These are phyloP conservation scores for Petunia axillaris DNA, from an alignment of 257 asterid species.

Conservation along the genomic window DNA sequence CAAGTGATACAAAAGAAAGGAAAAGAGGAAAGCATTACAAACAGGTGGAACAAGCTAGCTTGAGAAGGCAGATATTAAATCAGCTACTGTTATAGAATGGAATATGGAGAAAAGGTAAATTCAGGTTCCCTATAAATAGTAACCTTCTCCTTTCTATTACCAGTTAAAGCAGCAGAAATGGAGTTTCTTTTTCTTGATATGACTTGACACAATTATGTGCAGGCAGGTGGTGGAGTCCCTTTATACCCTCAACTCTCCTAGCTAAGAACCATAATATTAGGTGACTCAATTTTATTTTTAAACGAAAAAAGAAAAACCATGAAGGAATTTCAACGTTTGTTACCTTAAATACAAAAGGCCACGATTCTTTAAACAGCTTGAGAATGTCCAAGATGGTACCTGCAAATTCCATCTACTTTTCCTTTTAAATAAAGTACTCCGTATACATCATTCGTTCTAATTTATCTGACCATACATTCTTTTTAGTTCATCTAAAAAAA, in stretches of 20 bases:
- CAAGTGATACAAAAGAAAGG: not conserved
- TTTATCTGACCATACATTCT: too few relatives aligned
- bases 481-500: too few relatives aligned
- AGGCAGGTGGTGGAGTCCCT: conserved; percentile 37
- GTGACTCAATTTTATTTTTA: not conserved
- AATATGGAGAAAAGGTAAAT: conserved; percentile 8
- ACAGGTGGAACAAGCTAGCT: not conserved
- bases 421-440: not conserved
- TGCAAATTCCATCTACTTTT: conserved; percentile 30
- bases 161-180: conserved; percentile 21
- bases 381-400: conserved; percentile 37
- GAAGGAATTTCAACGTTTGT: conserved; percentile 26
- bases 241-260: conserved; percentile 12
- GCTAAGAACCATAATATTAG: not conserved
- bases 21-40: not conserved
- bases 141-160: conserved; percentile 17
- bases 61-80: not conserved
- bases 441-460: too few relatives aligned
- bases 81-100: not conserved
- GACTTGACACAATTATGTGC: conserved; percentile 31
- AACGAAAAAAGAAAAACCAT: not conserved
- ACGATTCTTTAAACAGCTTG: conserved; percentile 32
- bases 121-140: conserved; percentile 32
- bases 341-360: conserved; percentile 49
- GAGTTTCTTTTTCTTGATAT: conserved; percentile 27